Percentiles rank a stretch among this genome's conserved stretches.
phyloP scores from a whole-genome alignment of 2,329 filamentous ascomycete species.

The Samsoniella hepiali region DNA sequence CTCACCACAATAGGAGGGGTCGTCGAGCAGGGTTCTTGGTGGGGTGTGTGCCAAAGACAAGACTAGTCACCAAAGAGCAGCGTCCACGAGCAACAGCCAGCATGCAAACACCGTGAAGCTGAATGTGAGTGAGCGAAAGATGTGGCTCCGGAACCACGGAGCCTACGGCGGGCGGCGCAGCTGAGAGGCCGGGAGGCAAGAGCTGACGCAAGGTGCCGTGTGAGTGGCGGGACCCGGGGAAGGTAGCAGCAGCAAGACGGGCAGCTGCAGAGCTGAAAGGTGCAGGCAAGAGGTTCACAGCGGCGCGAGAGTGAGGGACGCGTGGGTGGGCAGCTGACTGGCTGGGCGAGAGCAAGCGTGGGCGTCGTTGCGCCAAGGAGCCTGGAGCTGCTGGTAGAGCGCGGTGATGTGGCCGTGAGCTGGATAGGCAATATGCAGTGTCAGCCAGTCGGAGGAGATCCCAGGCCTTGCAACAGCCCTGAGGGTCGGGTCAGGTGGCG shows the following conservation, averaged over 20 bases:
- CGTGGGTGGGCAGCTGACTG: neutral
- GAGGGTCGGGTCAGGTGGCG: conserved; percentile 6
- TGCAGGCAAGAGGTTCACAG: neutral
- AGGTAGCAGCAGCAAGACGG: neutral
- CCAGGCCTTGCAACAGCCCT: neutral
- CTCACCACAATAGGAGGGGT: conserved; percentile 18
- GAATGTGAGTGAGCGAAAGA: neutral
- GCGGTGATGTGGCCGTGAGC: conserved; percentile 13
- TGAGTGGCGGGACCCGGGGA: conserved; percentile 15
- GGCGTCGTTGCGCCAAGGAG: conserved; percentile 7
- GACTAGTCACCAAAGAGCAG: neutral
- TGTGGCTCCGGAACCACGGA: neutral
- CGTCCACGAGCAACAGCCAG: neutral
- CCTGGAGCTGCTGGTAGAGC: neutral
- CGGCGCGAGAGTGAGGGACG: neutral
- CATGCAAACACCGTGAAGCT: neutral
- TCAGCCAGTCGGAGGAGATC: neutral
- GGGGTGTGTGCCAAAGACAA: neutral
- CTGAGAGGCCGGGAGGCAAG: conserved; percentile 9
- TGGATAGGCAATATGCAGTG: neutral
- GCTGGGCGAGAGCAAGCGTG: neutral
- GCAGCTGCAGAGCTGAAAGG: neutral
- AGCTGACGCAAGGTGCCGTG: conserved; percentile 13
- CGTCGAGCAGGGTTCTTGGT: conserved; percentile 10
- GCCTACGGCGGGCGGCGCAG: conserved; percentile 1